Conservation (phyloP, 768 basidiomycete genomes). For the Agaricus blazei region DNA sequence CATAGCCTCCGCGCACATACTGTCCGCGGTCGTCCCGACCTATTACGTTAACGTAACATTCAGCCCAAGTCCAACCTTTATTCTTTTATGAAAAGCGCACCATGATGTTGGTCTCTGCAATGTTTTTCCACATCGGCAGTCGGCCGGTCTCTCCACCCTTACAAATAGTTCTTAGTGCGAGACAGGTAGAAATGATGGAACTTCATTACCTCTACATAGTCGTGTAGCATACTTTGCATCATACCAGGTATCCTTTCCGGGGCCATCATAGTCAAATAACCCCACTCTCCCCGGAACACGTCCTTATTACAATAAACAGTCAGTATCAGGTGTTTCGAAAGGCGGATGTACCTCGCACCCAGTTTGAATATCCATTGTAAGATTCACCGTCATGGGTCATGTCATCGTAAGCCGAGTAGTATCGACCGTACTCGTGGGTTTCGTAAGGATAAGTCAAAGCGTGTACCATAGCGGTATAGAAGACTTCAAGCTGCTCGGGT, state of each 20-base stretch:
- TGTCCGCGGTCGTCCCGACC: conserved; percentile 78
- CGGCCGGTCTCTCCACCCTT: conserved; percentile 72
- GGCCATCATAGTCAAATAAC: conserved; percentile 69
- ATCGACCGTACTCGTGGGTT: conserved; percentile 55
- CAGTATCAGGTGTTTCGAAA: neutral
- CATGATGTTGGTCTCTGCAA: conserved; percentile 86
- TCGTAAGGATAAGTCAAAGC: conserved; percentile 76
- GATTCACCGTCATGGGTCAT: conserved; percentile 50
- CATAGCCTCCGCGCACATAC: conserved; percentile 65
- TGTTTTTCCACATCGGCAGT: conserved; percentile 89
- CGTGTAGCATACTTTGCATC: conserved; percentile 78
- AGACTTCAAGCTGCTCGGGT: conserved; percentile 26
- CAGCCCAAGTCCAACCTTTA: neutral
- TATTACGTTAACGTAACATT: conserved; percentile 28
- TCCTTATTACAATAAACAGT: conserved; percentile 32
- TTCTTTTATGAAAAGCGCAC: neutral
- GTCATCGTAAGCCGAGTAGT: conserved; percentile 77
- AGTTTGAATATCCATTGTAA: conserved; percentile 77
- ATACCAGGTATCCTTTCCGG: conserved; percentile 71
- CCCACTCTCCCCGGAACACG: conserved; percentile 74
- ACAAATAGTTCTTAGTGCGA: neutral
- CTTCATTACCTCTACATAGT: conserved; percentile 54
- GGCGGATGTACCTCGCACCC: conserved; percentile 37
- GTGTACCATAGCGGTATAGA: conserved; percentile 62
- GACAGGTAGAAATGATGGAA: neutral